Evolutionary conservation across 495 filamentous ascomycete genomes (phyloP).

Genomic region (Podospora sp.): DNA sequence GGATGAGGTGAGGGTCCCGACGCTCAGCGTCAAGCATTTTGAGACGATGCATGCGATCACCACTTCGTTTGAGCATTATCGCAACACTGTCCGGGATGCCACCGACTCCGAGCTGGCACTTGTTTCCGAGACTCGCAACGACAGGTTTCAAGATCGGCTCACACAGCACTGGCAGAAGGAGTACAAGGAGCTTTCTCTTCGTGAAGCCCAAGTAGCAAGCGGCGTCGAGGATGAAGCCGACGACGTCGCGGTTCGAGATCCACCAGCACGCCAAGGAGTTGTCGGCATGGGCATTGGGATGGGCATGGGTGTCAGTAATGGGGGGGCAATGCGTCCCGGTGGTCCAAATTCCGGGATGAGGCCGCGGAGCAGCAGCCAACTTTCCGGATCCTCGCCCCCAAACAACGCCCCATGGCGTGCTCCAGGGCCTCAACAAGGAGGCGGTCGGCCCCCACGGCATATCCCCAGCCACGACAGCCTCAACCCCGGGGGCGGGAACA

Average conservation of each 20-base stretch:
- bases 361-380: neutral
- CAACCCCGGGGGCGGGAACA: neutral
- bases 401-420: neutral
- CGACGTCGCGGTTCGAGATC: neutral
- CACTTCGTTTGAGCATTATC: constrained; percentile 17
- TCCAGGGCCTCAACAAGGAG: neutral
- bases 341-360: neutral
- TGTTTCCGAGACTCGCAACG: neutral
- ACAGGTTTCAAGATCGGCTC: neutral
- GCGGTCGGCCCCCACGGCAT: neutral
- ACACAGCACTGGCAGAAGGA: constrained; percentile 1
- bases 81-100: constrained; percentile 3
- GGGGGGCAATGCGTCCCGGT: neutral
- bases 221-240: neutral
- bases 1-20: neutral
- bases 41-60: constrained; percentile 19
- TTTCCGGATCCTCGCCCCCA: neutral
- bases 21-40: constrained; percentile 14
- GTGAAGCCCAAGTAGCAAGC: neutral
- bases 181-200: neutral
- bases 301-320: neutral
- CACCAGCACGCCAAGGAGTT: neutral
- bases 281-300: neutral
- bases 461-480: neutral
- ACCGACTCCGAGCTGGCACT: neutral